These are phyloP conservation scores for Cicer cuneatum DNA, from an alignment of 306 rosid species.

Conservation along the genomic window DNA sequence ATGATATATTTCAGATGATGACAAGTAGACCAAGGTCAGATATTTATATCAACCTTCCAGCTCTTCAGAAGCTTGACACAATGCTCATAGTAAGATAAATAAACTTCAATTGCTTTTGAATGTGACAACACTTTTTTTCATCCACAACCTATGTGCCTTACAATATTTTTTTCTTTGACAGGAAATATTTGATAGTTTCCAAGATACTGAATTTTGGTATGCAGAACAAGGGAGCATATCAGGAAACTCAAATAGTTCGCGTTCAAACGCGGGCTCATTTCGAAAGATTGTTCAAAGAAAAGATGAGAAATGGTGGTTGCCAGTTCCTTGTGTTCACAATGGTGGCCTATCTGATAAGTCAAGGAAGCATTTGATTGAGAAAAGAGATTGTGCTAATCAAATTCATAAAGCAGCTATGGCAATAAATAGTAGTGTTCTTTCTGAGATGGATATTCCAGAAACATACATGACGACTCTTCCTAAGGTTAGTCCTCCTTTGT, in stretches of 20 bases:
- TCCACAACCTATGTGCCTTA: constrained; percentile 25
- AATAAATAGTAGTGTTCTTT: constrained; percentile 80
- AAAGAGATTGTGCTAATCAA: constrained; percentile 82
- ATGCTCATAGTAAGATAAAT: constrained; percentile 79
- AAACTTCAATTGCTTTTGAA: constrained; percentile 28
- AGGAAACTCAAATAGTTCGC: constrained; percentile 58
- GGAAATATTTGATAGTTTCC: constrained; percentile 88
- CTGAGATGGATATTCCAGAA: constrained; percentile 95
- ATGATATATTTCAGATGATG: constrained; percentile 69
- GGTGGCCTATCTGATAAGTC: constrained; percentile 79
- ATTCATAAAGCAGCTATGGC: constrained; percentile 98
- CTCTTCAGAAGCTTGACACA: constrained; percentile 85
- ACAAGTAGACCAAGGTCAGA: constrained; percentile 79
- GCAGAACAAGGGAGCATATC: constrained; percentile 88
- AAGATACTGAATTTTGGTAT: constrained; percentile 85
- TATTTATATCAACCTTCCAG: constrained; percentile 88
- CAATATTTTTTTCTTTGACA: constrained; percentile 44
- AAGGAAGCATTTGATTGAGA: constrained; percentile 70
- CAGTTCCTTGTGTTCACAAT: constrained; percentile 79
- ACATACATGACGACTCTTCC: constrained; percentile 80
- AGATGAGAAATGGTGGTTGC: constrained; percentile 99
- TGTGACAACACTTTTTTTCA: constrained; percentile 4
- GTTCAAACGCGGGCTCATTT: constrained; percentile 65
- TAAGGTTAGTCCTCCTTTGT: constrained; percentile 61
- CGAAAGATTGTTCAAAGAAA: constrained; percentile 70